phyloP scores from a whole-genome alignment of 2,329 filamentous ascomycete species.

The Ceratocystis harringtonii region DNA sequence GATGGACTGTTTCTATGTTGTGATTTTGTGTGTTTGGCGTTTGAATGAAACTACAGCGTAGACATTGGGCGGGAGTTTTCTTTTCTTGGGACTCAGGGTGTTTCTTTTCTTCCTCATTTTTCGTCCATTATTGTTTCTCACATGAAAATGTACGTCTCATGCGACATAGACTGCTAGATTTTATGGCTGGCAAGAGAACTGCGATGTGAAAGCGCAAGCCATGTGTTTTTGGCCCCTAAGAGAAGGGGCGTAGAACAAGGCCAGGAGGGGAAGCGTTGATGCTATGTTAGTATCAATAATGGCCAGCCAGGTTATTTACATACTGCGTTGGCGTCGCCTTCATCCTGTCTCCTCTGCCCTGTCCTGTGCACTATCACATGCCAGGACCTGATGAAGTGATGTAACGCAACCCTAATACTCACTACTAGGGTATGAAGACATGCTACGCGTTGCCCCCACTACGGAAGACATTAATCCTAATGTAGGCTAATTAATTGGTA shows the following conservation, averaged over 20 bases:
- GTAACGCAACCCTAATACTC: background rate
- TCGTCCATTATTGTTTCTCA: background rate
- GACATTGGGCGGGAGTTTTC: background rate
- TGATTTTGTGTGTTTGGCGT: conserved; percentile 3
- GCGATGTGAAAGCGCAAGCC: too few relatives aligned
- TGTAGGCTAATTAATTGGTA: conserved; percentile 1
- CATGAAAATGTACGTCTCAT: background rate
- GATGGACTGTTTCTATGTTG: background rate
- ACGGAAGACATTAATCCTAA: background rate
- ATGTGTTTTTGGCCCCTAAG: too few relatives aligned
- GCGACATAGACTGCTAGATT: background rate
- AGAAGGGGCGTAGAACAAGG: too few relatives aligned
- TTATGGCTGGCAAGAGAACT: too few relatives aligned
- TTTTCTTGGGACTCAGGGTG: background rate
- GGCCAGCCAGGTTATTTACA: background rate
- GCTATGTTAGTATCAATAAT: background rate
- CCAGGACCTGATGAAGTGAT: background rate
- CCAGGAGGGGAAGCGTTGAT: too few relatives aligned
- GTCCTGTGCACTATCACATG: background rate
- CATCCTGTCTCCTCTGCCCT: background rate
- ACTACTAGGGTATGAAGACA: background rate
- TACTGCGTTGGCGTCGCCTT: too few relatives aligned
- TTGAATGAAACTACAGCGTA: background rate
- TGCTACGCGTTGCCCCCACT: background rate
- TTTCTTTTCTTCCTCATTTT: conserved; percentile 6